Conservation (phyloP, 1,284 basidiomycete genomes). For the Microbotryum saponariae region DNA sequence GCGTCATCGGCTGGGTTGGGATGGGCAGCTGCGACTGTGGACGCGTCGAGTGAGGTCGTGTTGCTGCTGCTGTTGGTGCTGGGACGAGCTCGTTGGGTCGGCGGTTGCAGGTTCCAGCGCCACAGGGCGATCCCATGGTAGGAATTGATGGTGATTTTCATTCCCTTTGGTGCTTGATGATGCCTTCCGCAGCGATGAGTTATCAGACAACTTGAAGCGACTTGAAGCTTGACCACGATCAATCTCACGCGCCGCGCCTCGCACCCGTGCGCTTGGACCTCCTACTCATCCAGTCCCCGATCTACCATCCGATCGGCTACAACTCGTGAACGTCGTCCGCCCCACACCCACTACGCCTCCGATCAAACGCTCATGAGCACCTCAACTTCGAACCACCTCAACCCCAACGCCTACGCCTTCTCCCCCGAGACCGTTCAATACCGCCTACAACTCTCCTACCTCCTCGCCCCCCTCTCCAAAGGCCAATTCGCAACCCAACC, state of each 20-base stretch:
- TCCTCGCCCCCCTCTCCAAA: no score
- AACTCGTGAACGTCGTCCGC: not conserved
- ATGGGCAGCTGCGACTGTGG: not conserved
- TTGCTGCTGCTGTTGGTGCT: conserved; percentile 5
- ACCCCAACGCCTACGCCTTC: not conserved
- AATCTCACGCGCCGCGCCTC: no score
- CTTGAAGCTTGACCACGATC: no score
- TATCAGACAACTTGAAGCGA: no score
- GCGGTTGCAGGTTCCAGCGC: conserved; percentile 65
- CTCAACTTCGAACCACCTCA: not conserved
- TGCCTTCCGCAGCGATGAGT: no score
- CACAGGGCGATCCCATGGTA: conserved; percentile 81
- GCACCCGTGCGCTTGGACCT: not conserved
- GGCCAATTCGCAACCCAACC: no score
- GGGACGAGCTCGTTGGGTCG: conserved; percentile 31
- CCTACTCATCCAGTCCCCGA: not conserved
- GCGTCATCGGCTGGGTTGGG: conserved; percentile 33
- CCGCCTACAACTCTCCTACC: not conserved
- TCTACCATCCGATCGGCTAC: not conserved
- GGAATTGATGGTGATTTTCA: conserved; percentile 71
- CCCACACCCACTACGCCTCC: not conserved
- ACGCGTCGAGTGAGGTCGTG: conserved; percentile 6
- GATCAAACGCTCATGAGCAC: not conserved
- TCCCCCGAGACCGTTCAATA: not conserved
- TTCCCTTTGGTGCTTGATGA: conserved; percentile 36